Base-by-base conservation (phyloP, 805 yeast genomes). In the Metschnikowia henanensis region DNA sequence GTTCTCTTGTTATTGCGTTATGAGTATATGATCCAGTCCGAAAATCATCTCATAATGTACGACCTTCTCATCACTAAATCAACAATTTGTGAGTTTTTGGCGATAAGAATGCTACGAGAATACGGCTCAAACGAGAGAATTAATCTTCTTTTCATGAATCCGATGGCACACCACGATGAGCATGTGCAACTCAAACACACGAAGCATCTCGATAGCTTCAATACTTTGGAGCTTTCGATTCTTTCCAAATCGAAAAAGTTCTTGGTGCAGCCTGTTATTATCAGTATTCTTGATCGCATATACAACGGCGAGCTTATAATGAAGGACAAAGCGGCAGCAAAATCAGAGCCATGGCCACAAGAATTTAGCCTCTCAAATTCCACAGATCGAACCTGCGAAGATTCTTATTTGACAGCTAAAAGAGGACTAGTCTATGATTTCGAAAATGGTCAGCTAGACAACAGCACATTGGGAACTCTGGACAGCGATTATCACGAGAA, bases 181-280 rank as follows among this genome's bases (percentile, higher is more conserved):
- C 40, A 43, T 17, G 51, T 42, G 18, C 47, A 50, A n/a, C 49
- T 53, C 39, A 51, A 44, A 22, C 43, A 53, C 39, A 51, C 57
- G 4, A 51, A 45, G 38, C 57, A 53, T 30, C 49, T 51, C n/a
- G 56, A 51, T 20, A 49, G 51, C 35, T 76, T 61, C 62, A 80
- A 50, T 37, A 73, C 81, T 0, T 56, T 79, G 32, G 83, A 79
- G 52, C 60, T 79, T 38, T 74, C 79, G 7, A 72, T 78, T 37
- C 66, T 75, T 31, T 68, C 79, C n/a, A 75, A 74, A 43, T 75
- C 82, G 2, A 79, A 78, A 51, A 64, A 64, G 50, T 71, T 79
- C 46, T 59, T 79, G 36, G 70, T 80, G 3, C 81, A 77, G 54
- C 82, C 83, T 1, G 67, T 75, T 5, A 68, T 78, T 2, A 66